Conservation (phyloP, 257 asterid genomes). For the Anisodus acutangulus region DNA sequence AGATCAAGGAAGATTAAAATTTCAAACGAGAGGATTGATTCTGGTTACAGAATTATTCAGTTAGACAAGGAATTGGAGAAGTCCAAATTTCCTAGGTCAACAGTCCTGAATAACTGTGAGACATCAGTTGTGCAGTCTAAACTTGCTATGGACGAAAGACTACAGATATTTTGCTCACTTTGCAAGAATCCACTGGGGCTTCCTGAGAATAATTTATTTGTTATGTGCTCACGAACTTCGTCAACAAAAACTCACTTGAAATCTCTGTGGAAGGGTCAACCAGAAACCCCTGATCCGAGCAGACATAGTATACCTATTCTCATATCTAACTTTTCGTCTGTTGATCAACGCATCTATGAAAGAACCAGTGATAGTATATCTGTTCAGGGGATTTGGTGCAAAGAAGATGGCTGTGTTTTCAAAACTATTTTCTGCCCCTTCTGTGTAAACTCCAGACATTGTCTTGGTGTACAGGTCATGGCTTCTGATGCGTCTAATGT, state of each 20-base stretch:
- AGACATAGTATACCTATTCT: slow-evolving; percentile 61
- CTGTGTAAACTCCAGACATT: slow-evolving; percentile 55
- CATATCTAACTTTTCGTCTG: slow-evolving; percentile 53
- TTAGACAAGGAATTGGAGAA: slow-evolving; percentile 44
- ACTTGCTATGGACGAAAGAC: slow-evolving; percentile 49
- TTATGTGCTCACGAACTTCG: slow-evolving; percentile 54
- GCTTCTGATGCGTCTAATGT: slow-evolving; percentile 80
- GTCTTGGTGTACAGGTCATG: slow-evolving; percentile 85
- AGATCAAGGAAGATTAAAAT: slow-evolving; percentile 49
- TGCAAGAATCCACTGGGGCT: slow-evolving; percentile 78
- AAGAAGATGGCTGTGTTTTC: slow-evolving; percentile 94
- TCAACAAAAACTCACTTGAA: slow-evolving; percentile 72
- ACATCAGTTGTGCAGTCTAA: slow-evolving; percentile 43
- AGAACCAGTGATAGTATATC: slow-evolving; percentile 47
- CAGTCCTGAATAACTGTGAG: slow-evolving; percentile 41
- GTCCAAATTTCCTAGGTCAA: slow-evolving; percentile 30
- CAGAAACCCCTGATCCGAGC: slow-evolving; percentile 41
- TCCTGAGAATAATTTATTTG: slow-evolving; percentile 55
- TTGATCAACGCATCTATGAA: slow-evolving; percentile 54
- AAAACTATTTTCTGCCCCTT: slow-evolving; percentile 76
- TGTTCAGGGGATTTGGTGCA: slow-evolving; percentile 90
- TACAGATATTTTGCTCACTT: slow-evolving; percentile 61
- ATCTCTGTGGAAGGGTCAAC: slow-evolving; percentile 53
- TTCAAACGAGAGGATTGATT: slow-evolving; percentile 37
- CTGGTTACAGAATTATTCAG: slow-evolving; percentile 36